Base-by-base conservation (phyloP, 192 early-diverging fungal species). In the Nowakowskiella sp. region DNA sequence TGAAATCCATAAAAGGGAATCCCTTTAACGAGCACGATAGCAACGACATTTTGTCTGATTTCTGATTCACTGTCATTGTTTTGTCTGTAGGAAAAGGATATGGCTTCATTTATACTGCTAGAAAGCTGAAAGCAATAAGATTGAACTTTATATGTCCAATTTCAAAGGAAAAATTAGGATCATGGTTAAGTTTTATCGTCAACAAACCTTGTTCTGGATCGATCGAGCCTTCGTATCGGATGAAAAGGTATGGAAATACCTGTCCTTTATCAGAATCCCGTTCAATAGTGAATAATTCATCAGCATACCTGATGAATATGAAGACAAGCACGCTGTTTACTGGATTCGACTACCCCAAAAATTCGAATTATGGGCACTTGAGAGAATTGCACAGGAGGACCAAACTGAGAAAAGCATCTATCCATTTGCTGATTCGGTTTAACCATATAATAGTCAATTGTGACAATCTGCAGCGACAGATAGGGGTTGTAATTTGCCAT, bases 1-100 rank as follows among this genome's bases (percentile, higher is more conserved):
- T 85, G 80, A 62, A 89, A 89, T 4, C 92, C 92, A 65, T 96
- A 96, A 59, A 91, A 91, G 1, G 87, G 85, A 0, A 89, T 64
- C 0, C 88, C 92, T 57, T 86, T 85, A 27, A 87, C 80, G 0
- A 81, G 76, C 8, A 70, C 55, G 33, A 92, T 81, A 1, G 83
- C 87, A 0, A 79, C 81, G 9, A 94, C 66, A 29, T 76, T 73
- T 22, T 67, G 66, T 8, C 53, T 51, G 31, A 34, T 57, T 26
- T 22, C 22, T 16, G 6, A 2, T 19, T 22, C 19, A 33, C 21
- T 55, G 4, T 58, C 13, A 29, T 47, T 16, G 19, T 26, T 53
- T 25, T 48, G 57, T 67, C 53, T 64, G 42, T 60, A 55, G 25
- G 71, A 66, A 44, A 79, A 58, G 32, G 69, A 66, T 32, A 79